phyloP scores from a whole-genome alignment of 108 stramenopile genomes.

The Pseudonitzschia pungens region DNA sequence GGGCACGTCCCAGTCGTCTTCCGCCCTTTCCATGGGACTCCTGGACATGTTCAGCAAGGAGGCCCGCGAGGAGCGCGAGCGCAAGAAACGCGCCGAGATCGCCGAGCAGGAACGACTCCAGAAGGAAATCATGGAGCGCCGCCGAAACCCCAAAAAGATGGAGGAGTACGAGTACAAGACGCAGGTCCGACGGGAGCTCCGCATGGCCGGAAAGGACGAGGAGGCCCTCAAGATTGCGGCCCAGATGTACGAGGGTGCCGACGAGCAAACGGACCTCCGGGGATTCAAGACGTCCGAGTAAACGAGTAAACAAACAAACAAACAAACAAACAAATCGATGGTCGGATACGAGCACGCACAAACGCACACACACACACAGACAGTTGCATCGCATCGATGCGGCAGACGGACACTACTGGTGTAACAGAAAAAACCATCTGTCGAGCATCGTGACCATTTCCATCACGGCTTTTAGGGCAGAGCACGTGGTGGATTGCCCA shows the following conservation, averaged over 20 bases:
- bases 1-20: background rate
- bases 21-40: constrained; percentile 38
- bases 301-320: background rate
- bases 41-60: constrained; percentile 62
- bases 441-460: too few relatives aligned
- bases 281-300: constrained; percentile 7
- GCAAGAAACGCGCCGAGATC: constrained; percentile 26
- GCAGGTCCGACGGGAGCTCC: constrained; percentile 27
- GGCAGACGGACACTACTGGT: too few relatives aligned
- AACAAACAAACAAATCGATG: too few relatives aligned
- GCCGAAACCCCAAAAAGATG: constrained; percentile 43
- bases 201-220: constrained; percentile 29
- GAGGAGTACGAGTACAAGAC: constrained; percentile 46
- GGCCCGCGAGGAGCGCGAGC: constrained; percentile 38
- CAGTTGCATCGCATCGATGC: too few relatives aligned
- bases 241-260: constrained; percentile 15
- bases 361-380: too few relatives aligned
- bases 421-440: too few relatives aligned
- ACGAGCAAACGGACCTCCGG: constrained; percentile 18
- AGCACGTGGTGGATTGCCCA: too few relatives aligned
- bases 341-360: too few relatives aligned
- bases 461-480: too few relatives aligned
- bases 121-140: constrained; percentile 50
- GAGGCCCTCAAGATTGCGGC: constrained; percentile 21
- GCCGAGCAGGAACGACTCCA: constrained; percentile 54